A percentile compares a stretch with the other conserved stretches of the same genome.
Conservation (phyloP, 257 asterid species). For the Jacaranda mimosifolia region DNA sequence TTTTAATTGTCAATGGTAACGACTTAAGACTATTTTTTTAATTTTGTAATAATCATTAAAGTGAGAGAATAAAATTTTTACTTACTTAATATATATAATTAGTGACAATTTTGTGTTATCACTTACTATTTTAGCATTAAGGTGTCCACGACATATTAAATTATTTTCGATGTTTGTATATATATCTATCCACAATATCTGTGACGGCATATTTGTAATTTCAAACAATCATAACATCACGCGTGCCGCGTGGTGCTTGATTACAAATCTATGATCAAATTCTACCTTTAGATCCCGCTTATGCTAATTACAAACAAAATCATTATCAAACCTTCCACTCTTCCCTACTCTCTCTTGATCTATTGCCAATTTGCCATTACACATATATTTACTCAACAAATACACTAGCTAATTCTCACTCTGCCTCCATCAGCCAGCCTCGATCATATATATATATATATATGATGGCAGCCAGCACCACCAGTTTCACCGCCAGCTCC, state of each 20-base stretch:
- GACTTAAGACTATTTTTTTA: too few species aligned
- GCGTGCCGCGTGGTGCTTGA: constrained; percentile 39
- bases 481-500: constrained; percentile 35
- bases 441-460: too few species aligned
- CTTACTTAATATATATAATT: too few species aligned
- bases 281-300: constrained; percentile 24
- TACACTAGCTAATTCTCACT: neutral
- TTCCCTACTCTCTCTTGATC: neutral
- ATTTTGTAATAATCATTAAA: too few species aligned
- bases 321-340: constrained; percentile 17
- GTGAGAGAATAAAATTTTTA: too few species aligned
- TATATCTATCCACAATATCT: neutral
- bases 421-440: neutral
- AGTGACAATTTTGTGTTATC: too few species aligned
- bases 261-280: constrained; percentile 31
- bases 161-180: too few species aligned
- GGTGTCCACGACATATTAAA: too few species aligned
- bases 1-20: too few species aligned
- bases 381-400: neutral
- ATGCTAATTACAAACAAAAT: constrained; percentile 19
- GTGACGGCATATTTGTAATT: constrained; percentile 29
- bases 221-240: constrained; percentile 12
- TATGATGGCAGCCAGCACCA: constrained; percentile 52
- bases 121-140: too few species aligned
- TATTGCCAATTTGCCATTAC: neutral